A percentile compares a stretch with the other conserved stretches of the same genome.
phyloP scores from a whole-genome alignment of 345 rosid genomes.

The Citropsis articulata region DNA sequence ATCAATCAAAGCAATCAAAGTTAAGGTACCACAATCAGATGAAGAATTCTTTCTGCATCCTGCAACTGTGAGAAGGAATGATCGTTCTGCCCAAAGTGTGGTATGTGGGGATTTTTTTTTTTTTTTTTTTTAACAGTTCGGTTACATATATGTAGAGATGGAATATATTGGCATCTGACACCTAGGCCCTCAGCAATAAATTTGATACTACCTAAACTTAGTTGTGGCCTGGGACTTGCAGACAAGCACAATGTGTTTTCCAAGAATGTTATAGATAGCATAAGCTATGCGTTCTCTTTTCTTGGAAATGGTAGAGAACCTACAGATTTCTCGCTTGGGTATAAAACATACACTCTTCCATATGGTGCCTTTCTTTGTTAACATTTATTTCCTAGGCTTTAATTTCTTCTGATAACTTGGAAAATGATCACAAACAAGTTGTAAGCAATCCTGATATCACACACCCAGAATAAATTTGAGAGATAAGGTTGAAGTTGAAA shows the following conservation, averaged over 20 bases:
- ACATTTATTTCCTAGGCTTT: neutral
- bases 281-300: neutral
- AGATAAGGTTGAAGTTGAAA: neutral
- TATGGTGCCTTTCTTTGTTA: neutral
- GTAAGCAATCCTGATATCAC: neutral
- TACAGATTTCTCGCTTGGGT: neutral
- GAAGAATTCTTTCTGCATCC: constrained; percentile 93
- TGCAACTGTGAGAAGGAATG: constrained; percentile 91
- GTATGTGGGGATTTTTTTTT: constrained; percentile 37
- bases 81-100: constrained; percentile 92
- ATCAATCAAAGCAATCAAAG: constrained; percentile 71
- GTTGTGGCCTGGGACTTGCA: neutral
- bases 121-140: neutral
- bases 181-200: neutral
- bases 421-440: neutral
- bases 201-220: neutral
- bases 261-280: neutral
- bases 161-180: neutral
- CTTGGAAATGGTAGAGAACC: neutral
- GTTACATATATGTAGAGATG: neutral
- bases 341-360: neutral
- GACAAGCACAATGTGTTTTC: neutral
- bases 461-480: neutral
- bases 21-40: constrained; percentile 86
- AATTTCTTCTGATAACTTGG: neutral